Base-by-base conservation (phyloP, 2,329 filamentous ascomycete species). In the Fusarium duplospermum region DNA sequence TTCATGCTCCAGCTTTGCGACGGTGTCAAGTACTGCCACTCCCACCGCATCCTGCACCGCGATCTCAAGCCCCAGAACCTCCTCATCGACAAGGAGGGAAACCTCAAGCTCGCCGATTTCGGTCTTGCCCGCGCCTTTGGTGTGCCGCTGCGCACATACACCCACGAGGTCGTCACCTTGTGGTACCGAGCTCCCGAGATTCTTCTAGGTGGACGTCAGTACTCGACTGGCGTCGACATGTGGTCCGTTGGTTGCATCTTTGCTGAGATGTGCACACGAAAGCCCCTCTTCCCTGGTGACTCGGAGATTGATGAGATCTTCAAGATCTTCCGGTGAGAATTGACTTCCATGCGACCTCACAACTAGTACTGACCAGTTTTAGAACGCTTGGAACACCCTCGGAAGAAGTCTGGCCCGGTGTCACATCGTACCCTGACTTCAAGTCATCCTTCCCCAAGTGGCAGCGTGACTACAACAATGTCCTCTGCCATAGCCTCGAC, bases 191-290 rank as follows among this genome's bases (percentile, higher is more conserved):
- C 94, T 10, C 95, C 95, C 1, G 95, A 98, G 83, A 97, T 98
- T 83, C 88, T 98, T 22, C 90, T 98, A 2, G 95, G 95, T 81
- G 94, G 95, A 66, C 92, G 95, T 62, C 94, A 97, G 82, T 98
- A 98, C 85, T 96, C 94, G 16, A 98, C 95, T 16, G 95, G 95
- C 66, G 94, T 98, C 47, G 95, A 98, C 80, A 98, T 98, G 93
- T 98, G 95, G 95, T 96, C 94, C 35, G 92, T 95, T 59, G 95
- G 95, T 71, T 96, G 94, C 83, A 98, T 98, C 83, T 97, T 98
- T 82, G 95, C 95, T 11, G 95, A 98, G 84, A 98, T 98, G 95
- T 97, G 94, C 84, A 98, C 95, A 2, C 91, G 94, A 79, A 97
- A 97, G 85, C 94, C 95, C 6, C 87, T 98, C 50, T 98, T 98